phyloP scores from a whole-genome alignment of 106 monocot genomes.

The Amphibolis antarctica region DNA sequence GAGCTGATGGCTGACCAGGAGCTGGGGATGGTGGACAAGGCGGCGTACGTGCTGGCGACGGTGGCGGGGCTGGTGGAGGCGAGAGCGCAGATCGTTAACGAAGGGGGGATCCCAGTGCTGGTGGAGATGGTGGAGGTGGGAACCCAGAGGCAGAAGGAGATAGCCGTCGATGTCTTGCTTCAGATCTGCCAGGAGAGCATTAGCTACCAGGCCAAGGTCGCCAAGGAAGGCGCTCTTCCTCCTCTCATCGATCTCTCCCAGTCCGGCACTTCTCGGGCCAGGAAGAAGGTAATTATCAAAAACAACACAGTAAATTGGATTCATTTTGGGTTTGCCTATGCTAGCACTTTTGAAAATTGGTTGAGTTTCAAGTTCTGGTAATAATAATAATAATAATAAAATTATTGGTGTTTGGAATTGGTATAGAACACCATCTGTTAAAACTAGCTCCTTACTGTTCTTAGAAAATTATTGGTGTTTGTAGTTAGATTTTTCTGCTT shows the following conservation, averaged over 20 bases:
- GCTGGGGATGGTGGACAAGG: conserved; percentile 60
- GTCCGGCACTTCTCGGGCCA: neutral
- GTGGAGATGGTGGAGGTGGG: conserved; percentile 66
- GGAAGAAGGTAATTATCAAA: conserved; percentile 4
- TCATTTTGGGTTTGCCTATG: no score
- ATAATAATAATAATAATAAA: no score
- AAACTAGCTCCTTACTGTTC: no score
- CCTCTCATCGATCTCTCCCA: conserved; percentile 16
- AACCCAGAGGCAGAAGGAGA: conserved; percentile 26
- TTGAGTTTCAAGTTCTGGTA: no score
- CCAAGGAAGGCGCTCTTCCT: conserved; percentile 16
- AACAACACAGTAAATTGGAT: no score
- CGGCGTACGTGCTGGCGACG: neutral
- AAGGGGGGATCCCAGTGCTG: conserved; percentile 64
- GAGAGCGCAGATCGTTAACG: conserved; percentile 20
- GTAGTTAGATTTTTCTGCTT: no score
- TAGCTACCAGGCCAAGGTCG: conserved; percentile 1
- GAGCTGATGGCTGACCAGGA: conserved; percentile 72
- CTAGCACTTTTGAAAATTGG: no score
- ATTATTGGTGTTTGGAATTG: no score
- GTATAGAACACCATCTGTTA: no score
- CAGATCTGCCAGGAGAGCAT: conserved; percentile 14
- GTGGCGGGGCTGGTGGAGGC: neutral
- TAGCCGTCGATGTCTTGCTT: conserved; percentile 1
- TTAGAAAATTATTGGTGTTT: no score